Percentiles rank a stretch among this genome's conserved stretches.
Evolutionary conservation across 2,329 filamentous ascomycete genomes (phyloP).

Genomic region (Ceratocystis ficicola): DNA sequence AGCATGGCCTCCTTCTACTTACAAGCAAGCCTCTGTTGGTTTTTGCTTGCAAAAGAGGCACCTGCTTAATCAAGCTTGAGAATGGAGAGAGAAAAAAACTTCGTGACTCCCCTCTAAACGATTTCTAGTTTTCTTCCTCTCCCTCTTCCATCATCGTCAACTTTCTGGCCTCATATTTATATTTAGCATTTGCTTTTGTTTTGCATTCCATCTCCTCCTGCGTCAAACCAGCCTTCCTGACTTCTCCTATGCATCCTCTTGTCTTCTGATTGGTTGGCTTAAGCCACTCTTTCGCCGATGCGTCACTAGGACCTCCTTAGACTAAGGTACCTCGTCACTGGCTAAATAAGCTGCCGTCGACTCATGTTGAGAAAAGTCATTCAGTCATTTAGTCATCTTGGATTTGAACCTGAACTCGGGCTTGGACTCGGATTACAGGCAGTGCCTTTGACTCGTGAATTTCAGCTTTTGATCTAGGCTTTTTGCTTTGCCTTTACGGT

Average conservation of each 20-base stretch:
- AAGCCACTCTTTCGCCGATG: constrained; percentile 9
- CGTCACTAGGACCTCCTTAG: constrained; percentile 14
- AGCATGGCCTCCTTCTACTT: background rate
- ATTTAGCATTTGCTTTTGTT: background rate
- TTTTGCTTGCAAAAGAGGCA: background rate
- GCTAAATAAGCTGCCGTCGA: background rate
- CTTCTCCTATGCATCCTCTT: background rate
- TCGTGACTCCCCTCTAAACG: background rate
- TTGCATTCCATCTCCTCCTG: background rate
- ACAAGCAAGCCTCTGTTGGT: background rate
- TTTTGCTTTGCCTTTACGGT: too few species aligned
- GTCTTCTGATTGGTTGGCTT: constrained; percentile 11
- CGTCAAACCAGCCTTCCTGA: background rate
- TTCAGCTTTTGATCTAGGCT: background rate
- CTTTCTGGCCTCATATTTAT: background rate
- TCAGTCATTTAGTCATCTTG: background rate
- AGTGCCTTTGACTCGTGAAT: background rate
- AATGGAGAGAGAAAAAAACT: background rate
- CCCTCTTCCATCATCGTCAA: constrained; percentile 32
- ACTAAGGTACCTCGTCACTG: background rate
- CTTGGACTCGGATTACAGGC: background rate
- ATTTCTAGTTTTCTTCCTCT: background rate
- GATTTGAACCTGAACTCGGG: background rate
- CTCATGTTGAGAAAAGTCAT: background rate
- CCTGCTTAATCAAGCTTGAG: background rate